Evolutionary conservation across 352 stramenopile species (phyloP), one percentile per base, ranked within the genome.

Genomic region (Halophytophthora batemanensis): DNA sequence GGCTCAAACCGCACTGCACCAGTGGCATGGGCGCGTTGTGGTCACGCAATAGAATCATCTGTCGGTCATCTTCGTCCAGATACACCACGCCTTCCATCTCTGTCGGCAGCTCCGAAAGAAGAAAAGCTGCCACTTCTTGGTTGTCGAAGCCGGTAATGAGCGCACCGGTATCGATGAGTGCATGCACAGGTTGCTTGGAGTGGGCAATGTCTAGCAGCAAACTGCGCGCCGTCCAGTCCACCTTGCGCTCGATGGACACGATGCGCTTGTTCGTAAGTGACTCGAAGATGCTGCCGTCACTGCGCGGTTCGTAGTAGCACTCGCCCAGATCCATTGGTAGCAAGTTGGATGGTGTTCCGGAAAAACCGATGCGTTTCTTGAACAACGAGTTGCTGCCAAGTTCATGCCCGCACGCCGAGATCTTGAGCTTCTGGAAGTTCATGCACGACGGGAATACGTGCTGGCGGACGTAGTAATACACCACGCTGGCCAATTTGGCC

Each of bases 381-480:
- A 99, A 99, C 14, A 99, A 59, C 60, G 98, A 98, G 53, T 98
- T 90, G 46, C 97, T 97, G 15, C 98, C 98, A 41, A 99, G 81
- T 62, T 99, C 98, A 77, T 99, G 97, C 2, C 98, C 98, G 63
- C 96, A 99, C 15, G 98, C 96, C 33, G 93, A 98, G 39, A 99
- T 96, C 67, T 99, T 99, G 36, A 99, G 86, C 53, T 96, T 96
- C 69, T 99, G 96, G 57, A 99, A 97, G 47, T 99, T 98, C 85
- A 99, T 98, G 22, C 96, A 98, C 41, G 98, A 87, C n/a, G 98
- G 98, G 65, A 99, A 99, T 14, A 99, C 95, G 55, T 99, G 96
- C 46, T 89, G 91, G 41, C 98, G 87, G 6, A 99, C 75, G 59
- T 99, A 99, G 71, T 99, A 99, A 55, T 99, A 93, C 8, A 99